Evolutionary conservation across 306 rosid species (phyloP).

Genomic region (Echinosophora koreensis): DNA sequence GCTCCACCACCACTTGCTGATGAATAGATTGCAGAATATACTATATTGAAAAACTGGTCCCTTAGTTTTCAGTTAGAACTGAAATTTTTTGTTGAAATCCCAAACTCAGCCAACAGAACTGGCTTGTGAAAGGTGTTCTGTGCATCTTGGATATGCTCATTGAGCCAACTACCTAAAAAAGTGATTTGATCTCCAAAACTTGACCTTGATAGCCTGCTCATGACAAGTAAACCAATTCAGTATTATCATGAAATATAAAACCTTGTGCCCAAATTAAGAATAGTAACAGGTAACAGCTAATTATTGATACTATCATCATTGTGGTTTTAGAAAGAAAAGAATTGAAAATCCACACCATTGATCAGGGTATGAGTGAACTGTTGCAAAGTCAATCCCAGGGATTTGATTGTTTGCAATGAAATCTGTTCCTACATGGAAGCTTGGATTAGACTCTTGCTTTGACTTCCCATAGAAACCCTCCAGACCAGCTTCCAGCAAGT

Average conservation of each 20-base stretch:
- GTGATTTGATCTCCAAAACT: slow-evolving; percentile 60
- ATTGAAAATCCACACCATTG: slow-evolving; percentile 59
- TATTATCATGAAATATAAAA: no score
- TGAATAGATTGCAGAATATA: slow-evolving; percentile 67
- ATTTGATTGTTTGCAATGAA: slow-evolving; percentile 83
- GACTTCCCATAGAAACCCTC: slow-evolving; percentile 85
- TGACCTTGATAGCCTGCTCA: slow-evolving; percentile 64
- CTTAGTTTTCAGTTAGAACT: slow-evolving; percentile 51
- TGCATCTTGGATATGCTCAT: slow-evolving; percentile 74
- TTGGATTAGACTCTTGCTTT: slow-evolving; percentile 62
- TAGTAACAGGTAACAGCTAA: background rate
- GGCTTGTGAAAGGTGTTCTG: slow-evolving; percentile 73
- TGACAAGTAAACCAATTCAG: no score
- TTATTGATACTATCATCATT: background rate
- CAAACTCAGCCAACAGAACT: slow-evolving; percentile 79
- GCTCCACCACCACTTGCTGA: slow-evolving; percentile 77
- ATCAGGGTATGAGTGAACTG: slow-evolving; percentile 85
- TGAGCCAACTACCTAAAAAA: slow-evolving; percentile 67
- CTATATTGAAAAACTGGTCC: slow-evolving; percentile 61
- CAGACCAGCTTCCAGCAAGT: slow-evolving; percentile 80
- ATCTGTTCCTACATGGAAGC: slow-evolving; percentile 71
- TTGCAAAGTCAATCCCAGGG: slow-evolving; percentile 78
- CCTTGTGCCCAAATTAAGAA: slow-evolving; percentile 7
- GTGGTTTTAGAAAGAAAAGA: background rate
- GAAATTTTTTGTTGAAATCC: slow-evolving; percentile 55